phyloP scores from a whole-genome alignment of 805 yeast genomes.

The Hanseniaspora valbyensis region DNA sequence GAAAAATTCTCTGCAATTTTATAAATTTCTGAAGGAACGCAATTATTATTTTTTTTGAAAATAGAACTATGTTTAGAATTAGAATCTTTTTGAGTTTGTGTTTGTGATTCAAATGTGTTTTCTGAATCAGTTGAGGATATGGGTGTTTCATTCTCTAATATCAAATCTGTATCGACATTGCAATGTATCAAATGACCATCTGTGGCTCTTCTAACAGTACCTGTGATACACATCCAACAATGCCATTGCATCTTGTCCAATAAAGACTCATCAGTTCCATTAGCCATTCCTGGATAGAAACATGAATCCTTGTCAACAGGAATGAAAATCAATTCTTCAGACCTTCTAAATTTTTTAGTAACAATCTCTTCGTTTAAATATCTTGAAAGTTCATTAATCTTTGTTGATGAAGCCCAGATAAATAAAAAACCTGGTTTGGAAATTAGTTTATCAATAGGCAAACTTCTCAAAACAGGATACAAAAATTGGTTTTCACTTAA shows the following conservation, averaged over 20 bases:
- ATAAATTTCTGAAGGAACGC: constrained; percentile 68
- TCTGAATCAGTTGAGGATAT: not conserved
- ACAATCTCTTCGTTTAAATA: constrained; percentile 42
- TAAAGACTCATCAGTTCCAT: constrained; percentile 38
- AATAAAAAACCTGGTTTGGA: constrained; percentile 79
- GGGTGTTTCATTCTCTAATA: constrained; percentile 42
- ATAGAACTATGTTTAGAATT: not conserved
- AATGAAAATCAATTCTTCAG: constrained; percentile 79
- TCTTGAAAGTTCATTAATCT: constrained; percentile 51
- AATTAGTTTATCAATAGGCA: constrained; percentile 64
- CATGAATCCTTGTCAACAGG: constrained; percentile 57
- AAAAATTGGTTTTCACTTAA: constrained; percentile 63
- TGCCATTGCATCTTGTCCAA: constrained; percentile 82
- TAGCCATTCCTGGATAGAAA: constrained; percentile 47
- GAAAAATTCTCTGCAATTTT: constrained; percentile 81
- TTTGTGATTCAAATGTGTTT: not conserved
- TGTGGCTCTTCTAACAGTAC: constrained; percentile 76
- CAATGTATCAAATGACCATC: constrained; percentile 83
- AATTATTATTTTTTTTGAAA: constrained; percentile 29
- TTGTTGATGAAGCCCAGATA: constrained; percentile 75
- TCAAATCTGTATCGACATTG: constrained; percentile 81
- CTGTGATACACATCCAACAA: constrained; percentile 96
- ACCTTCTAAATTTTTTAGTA: constrained; percentile 68
- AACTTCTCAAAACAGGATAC: constrained; percentile 45
- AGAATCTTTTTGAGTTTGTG: not conserved